Evolutionary conservation across 129 eudicot genomes (phyloP).

Genomic region (Flaveria linearis): DNA sequence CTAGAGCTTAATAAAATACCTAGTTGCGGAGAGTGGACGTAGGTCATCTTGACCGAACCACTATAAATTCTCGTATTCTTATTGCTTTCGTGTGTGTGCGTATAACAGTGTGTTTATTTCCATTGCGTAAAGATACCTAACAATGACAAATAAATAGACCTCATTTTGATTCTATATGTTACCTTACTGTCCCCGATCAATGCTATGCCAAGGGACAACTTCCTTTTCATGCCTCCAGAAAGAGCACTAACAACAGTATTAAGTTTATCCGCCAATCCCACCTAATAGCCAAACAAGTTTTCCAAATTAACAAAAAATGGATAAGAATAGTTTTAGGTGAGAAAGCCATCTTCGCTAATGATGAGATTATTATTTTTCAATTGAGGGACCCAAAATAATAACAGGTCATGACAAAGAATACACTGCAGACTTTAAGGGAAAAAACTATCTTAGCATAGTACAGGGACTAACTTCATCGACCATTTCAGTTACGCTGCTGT

Average conservation of each 20-base stretch:
- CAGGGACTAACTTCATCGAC: constrained; percentile 84
- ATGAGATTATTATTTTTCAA: constrained; percentile 1
- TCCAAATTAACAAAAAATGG: background rate
- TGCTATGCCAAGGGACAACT: constrained; percentile 95
- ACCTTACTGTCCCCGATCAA: constrained; percentile 97
- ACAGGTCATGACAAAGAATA: background rate
- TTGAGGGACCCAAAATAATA: background rate
- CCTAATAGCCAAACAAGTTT: constrained; percentile 46
- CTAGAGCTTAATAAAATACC: no score
- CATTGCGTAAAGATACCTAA: no score
- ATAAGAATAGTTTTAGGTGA: background rate
- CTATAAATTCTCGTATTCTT: no score
- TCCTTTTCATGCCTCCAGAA: constrained; percentile 99
- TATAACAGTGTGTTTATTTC: no score
- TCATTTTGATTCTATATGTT: background rate
- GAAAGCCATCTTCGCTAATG: constrained; percentile 2
- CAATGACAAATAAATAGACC: constrained; percentile 2
- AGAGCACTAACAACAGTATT: constrained; percentile 80
- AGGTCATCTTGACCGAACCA: no score
- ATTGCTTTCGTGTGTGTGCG: no score
- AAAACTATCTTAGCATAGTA: constrained; percentile 20
- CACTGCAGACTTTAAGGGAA: constrained; percentile 7
- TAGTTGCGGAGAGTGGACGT: no score
- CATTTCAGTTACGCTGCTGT: constrained; percentile 72
- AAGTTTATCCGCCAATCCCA: constrained; percentile 93